Evolutionary conservation across 2,329 filamentous ascomycete genomes (phyloP).

Genomic region (Colletotrichum kahawae): DNA sequence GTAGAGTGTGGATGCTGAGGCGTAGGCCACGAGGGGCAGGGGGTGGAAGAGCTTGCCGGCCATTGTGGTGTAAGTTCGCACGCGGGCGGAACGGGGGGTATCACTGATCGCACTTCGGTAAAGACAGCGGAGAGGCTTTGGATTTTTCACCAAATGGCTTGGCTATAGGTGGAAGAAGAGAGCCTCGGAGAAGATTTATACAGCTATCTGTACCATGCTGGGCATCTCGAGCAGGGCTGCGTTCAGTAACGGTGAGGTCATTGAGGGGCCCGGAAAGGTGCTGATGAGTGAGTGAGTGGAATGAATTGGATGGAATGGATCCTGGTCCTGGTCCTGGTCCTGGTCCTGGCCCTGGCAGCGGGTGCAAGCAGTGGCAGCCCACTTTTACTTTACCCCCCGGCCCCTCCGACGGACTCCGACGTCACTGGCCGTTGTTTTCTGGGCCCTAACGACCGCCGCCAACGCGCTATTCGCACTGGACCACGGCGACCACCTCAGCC

Average conservation of each 20-base stretch:
- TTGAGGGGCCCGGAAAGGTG: not conserved
- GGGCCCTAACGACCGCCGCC: not conserved
- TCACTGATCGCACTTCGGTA: not conserved
- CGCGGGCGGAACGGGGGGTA: not conserved
- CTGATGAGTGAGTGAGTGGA: not conserved
- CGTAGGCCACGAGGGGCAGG: not conserved
- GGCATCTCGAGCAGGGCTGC: not conserved
- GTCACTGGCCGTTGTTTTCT: conserved; percentile 1
- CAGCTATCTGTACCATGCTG: not conserved
- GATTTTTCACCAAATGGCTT: not conserved
- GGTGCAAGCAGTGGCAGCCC: not conserved
- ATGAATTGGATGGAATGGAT: not conserved
- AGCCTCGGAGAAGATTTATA: not conserved
- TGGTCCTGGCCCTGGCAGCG: too few species aligned
- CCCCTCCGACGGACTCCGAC: conserved; percentile 1
- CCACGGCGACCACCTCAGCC: not conserved
- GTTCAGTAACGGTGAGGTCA: conserved; percentile 1
- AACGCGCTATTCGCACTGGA: not conserved
- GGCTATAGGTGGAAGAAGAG: rapidly evolving
- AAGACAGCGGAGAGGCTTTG: not conserved
- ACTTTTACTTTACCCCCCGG: not conserved
- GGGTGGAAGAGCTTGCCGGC: not conserved
- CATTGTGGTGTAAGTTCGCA: not conserved
- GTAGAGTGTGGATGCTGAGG: conserved; percentile 37
- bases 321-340: not conserved